Percentiles rank a stretch among this genome's conserved stretches.
Evolutionary conservation across 257 asterid genomes (phyloP).

Genomic region (Solanum sparsipilum): DNA sequence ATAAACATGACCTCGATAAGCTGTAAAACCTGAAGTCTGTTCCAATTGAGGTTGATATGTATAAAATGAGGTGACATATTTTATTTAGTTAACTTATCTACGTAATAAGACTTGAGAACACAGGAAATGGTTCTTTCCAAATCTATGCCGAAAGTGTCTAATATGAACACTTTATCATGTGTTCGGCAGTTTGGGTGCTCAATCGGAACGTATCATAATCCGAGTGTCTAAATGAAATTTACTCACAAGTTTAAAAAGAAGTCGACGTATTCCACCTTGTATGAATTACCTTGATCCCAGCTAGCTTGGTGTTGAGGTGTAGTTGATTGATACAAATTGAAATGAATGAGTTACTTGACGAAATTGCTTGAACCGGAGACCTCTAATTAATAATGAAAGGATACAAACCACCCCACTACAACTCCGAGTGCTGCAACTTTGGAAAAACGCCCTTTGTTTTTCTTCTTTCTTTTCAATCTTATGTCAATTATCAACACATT

Average conservation of each 20-base stretch:
- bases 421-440: not conserved
- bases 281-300: not conserved
- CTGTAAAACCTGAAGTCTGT: not conserved
- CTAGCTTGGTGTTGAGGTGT: not conserved
- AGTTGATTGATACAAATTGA: not conserved
- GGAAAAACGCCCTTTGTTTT: not conserved
- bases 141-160: not conserved
- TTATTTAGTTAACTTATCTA: not conserved
- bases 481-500: not conserved
- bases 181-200: not conserved
- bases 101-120: not conserved
- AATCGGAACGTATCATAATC: not conserved
- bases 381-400: not conserved
- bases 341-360: not conserved
- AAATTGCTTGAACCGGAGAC: not conserved
- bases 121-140: not conserved
- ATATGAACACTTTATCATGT: not conserved
- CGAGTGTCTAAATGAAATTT: not conserved
- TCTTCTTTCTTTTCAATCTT: not conserved
- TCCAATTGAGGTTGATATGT: not conserved
- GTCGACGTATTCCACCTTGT: not conserved
- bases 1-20: not conserved
- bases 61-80: not conserved
- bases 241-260: not conserved
- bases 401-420: not conserved